Percentiles rank a stretch among this genome's conserved stretches.
These are phyloP conservation scores for Pyrus pyrifolia DNA, from an alignment of 306 rosid genomes.

Conservation along the genomic window DNA sequence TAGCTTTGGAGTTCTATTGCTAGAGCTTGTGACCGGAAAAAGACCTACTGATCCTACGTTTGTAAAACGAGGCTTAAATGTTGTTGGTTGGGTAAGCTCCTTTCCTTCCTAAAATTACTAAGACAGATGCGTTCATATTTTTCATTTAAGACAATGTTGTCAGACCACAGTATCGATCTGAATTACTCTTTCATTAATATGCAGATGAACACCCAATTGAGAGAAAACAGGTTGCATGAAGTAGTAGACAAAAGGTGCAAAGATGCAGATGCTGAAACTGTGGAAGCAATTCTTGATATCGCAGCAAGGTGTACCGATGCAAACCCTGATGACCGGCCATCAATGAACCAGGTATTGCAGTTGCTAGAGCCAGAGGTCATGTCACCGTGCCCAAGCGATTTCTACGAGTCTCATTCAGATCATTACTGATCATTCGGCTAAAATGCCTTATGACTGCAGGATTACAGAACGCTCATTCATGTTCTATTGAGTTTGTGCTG, in stretches of 20 bases:
- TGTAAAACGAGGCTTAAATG: constrained; percentile 72
- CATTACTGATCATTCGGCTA: constrained; percentile 16
- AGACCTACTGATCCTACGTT: constrained; percentile 93
- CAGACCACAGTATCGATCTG: not conserved
- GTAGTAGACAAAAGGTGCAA: constrained; percentile 68
- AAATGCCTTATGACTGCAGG: not conserved
- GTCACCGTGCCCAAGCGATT: constrained; percentile 82
- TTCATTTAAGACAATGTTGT: not conserved
- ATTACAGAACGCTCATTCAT: not conserved
- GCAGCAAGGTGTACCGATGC: constrained; percentile 86
- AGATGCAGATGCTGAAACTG: constrained; percentile 56
- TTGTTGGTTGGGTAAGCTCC: constrained; percentile 95
- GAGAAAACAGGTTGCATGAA: constrained; percentile 63
- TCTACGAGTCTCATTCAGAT: constrained; percentile 85
- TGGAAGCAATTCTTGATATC: constrained; percentile 68
- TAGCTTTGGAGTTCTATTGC: constrained; percentile 89
- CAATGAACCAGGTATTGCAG: constrained; percentile 80
- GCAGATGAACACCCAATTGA: constrained; percentile 72
- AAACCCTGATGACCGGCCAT: constrained; percentile 77
- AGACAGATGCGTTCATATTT: not conserved
- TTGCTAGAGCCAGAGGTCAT: constrained; percentile 74
- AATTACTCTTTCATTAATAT: not conserved
- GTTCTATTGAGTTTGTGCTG: not conserved
- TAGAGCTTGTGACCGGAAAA: constrained; percentile 95
- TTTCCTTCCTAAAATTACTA: not conserved